Evolutionary conservation across 1,284 basidiomycete species (phyloP), one percentile per base, ranked within the genome.

Genomic region (Neonothopanus nambi): DNA sequence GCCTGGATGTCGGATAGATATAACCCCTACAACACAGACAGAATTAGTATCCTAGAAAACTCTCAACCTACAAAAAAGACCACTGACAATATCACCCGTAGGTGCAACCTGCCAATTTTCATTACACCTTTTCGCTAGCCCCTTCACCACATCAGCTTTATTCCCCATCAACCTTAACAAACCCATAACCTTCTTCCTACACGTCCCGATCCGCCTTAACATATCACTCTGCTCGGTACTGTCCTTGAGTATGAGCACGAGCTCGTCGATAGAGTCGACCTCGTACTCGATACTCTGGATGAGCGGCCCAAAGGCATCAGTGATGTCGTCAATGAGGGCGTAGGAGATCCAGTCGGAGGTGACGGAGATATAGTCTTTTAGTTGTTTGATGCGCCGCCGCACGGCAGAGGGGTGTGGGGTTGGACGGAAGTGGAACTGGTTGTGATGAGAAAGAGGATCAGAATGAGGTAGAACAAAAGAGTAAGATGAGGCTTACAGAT

Each of bases 271-370:
- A 56, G 89, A 93, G 74, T 99, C 97, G 71, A 99, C 97, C 73
- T 99, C 97, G 66, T 98, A 99, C 71, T 99, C 97, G 70, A 99
- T 99, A 65, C 89, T 87, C 70, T 98, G 97, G 64, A 99, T 99
- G 51, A 99, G 82, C 13, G 97, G 97, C 1, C 96, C 97, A 70
- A 99, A 99, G 3, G 95, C 96, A 70, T 99, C 97, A 52, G 97
- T 99, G 67, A 99, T 99, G 74, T 99, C 97, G 73, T 99, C 97
- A 67, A 99, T 99, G 56, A 99, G 85, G 15, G 97, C 97, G 65
- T 99, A 99, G 12, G 95, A 98, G 63, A 99, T 99, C 97, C 97
- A 99, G 73, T 99, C 97, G 3, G 95, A 97, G 0, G 97, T 98
- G 61, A 99, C 97, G 59, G 85, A 91, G 72, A 99, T 99, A 74